Evolutionary conservation across 495 filamentous ascomycete species (phyloP).

Genomic region (Penicillium daleae): DNA sequence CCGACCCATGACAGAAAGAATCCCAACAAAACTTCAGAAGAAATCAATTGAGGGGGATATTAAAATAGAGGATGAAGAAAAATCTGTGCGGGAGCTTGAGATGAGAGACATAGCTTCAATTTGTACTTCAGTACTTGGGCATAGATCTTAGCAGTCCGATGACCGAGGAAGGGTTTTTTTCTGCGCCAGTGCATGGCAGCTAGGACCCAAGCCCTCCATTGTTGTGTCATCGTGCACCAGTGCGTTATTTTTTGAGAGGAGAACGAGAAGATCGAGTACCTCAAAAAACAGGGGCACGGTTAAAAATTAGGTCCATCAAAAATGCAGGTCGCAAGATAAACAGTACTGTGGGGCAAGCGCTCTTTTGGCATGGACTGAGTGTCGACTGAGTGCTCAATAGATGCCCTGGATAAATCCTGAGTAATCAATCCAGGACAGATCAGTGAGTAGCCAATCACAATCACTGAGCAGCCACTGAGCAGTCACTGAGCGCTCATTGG

Average conservation of each 20-base stretch:
- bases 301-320: too few species aligned
- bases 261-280: too few species aligned
- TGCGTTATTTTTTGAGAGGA: too few species aligned
- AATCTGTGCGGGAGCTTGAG: background rate
- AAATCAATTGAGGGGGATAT: constrained; percentile 12
- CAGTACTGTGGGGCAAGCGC: too few species aligned
- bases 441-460: constrained; percentile 13
- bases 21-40: constrained; percentile 55
- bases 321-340: background rate
- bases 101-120: constrained; percentile 13
- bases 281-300: too few species aligned
- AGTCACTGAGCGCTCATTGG: constrained; percentile 10
- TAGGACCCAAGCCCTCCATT: too few species aligned
- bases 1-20: constrained; percentile 12
- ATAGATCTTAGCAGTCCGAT: constrained; percentile 3
- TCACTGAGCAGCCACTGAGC: constrained; percentile 11
- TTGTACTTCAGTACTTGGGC: constrained; percentile 10
- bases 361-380: background rate
- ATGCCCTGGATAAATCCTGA: too few species aligned
- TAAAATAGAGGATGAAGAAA: constrained; percentile 35
- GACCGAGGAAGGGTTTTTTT: constrained; percentile 6
- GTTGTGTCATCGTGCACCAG: too few species aligned
- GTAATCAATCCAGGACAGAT: constrained; percentile 7
- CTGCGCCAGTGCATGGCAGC: constrained; percentile 8
- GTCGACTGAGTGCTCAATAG: background rate